These are phyloP conservation scores for Fusarium transvaalense DNA, from an alignment of 2,329 filamentous ascomycete genomes.

Conservation along the genomic window DNA sequence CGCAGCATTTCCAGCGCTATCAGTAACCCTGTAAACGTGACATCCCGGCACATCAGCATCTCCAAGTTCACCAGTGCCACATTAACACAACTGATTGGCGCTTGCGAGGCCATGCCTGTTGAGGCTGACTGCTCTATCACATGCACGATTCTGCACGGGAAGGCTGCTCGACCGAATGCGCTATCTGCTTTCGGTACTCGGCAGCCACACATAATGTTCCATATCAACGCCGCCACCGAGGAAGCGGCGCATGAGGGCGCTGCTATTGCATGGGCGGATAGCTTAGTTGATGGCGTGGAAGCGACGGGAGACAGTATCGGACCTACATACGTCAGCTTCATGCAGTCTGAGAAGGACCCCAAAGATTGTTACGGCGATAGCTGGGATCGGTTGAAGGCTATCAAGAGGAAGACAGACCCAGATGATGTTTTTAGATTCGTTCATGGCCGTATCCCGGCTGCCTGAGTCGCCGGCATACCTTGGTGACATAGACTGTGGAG, in stretches of 20 bases:
- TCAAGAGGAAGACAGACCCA: not conserved
- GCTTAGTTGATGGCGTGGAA: not conserved
- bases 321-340: slow-evolving; percentile 5
- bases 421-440: slow-evolving; percentile 3
- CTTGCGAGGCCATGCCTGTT: not conserved
- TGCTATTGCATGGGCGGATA: not conserved
- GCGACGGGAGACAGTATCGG: slow-evolving; percentile 4
- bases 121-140: slow-evolving; percentile 1
- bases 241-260: not conserved
- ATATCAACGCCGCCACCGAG: slow-evolving; percentile 5
- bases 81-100: not conserved
- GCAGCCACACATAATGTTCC: slow-evolving; percentile 5
- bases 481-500: not conserved
- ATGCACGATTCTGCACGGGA: slow-evolving; percentile 1
- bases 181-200: slow-evolving; percentile 4
- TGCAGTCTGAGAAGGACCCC: not conserved
- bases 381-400: not conserved
- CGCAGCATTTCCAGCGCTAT: slow-evolving; percentile 3
- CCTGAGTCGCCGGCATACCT: not conserved
- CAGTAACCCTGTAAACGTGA: slow-evolving; percentile 10
- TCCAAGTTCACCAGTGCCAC: not conserved
- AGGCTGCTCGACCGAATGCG: not conserved
- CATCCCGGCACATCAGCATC: slow-evolving; percentile 8
- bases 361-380: not conserved
- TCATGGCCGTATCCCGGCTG: not conserved